Base-by-base conservation (phyloP, 2,329 filamentous ascomycete species). In the Drechslera avenae region DNA sequence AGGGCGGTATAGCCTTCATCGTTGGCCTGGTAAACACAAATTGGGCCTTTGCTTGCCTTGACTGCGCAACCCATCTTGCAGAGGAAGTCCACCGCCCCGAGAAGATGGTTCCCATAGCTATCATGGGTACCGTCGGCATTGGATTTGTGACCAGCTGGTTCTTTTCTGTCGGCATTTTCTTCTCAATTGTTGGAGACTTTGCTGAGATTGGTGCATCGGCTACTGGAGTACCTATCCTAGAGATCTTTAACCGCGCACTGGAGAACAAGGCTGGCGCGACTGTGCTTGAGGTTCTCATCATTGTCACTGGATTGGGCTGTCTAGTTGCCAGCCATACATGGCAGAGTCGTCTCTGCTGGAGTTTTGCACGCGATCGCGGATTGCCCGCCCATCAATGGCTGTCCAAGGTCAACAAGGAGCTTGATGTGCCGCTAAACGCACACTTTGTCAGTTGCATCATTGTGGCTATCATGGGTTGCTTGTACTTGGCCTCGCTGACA, bases 21-120 rank as follows among this genome's bases (percentile, higher is more conserved):
- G 76, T 80, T 42, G 80, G 80, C 23, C 70, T 81, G 5, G 76
- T 81, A 50, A 80, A 79, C 56, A 75, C 76, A 14, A 80, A 81
- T 58, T 81, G 76, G 75, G 71, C 75, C 31, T 81, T 80, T 52
- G 76, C 77, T 13, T 80, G 78, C 44, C 73, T 82, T 12, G 79
- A 82, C 61, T 75, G 73, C 31, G 78, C 78, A 7, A 78, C 78
- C 3, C 78, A 81, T 59, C 69, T 82, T 34, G 78, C 79, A 0
- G 80, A 82, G 54, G 80, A 82, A 62, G 76, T 81, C 23, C 71
- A 73, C 18, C 64, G 65, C 0, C 79, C 80, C 0, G 76, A 79
- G 51, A 72, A 71, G 19, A 77, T 76, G 66, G 75, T 81, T 26
- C 79, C 79, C 0, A 77, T 78, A 33, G 78, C 79, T 33, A 79